Evolutionary conservation across 2,329 filamentous ascomycete genomes (phyloP), one percentile per base, ranked within the genome.

Genomic region (Lachnum nothofagi): DNA sequence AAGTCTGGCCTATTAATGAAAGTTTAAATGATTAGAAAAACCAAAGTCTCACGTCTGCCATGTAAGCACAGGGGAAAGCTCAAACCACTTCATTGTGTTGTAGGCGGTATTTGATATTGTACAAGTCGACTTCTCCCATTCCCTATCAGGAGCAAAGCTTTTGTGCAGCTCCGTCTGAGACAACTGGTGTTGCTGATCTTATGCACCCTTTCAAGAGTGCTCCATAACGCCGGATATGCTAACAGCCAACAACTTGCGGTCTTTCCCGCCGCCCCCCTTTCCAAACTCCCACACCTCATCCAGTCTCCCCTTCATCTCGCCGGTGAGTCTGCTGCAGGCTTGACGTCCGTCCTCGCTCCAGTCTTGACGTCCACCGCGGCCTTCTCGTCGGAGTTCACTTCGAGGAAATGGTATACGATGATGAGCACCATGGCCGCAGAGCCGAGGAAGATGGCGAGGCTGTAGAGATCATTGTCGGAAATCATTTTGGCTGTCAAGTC

Each of bases 401-500:
- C 91, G 63, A 98, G 83, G 72, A 94, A 97, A 70, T 97, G 90
- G 72, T 98, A 97, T 23, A 95, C 72, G 24, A 98, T 83, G 58
- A 97, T 96, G 54, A 98, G 78, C 38, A 96, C 75, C 88, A 97
- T 91, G 55, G 91, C 83, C 34, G 84, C 80, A 47, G 83, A 86
- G 72, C 93, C 93, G 52, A 98, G 86, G 68, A 96, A 91, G 68
- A 97, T 83, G 68, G 93, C 91, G 24, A 98, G 81, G 55, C 80
- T 80, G 78, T 97, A 96, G 63, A 98, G 84, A 58, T 93, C 84
- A 68, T 79, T 75, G 81, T 98, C 93, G 67, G 91, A 86, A 67
- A 98, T 97, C 93, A 98, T 98, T 42, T 63, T 87, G 74, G 63
- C 27, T 46, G 31, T n/a, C 16, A 12, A 19, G 4, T 37, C 5